Evolutionary conservation across 768 basidiomycete genomes (phyloP), one percentile per base, ranked within the genome.

Genomic region (Megacollybia marginata): DNA sequence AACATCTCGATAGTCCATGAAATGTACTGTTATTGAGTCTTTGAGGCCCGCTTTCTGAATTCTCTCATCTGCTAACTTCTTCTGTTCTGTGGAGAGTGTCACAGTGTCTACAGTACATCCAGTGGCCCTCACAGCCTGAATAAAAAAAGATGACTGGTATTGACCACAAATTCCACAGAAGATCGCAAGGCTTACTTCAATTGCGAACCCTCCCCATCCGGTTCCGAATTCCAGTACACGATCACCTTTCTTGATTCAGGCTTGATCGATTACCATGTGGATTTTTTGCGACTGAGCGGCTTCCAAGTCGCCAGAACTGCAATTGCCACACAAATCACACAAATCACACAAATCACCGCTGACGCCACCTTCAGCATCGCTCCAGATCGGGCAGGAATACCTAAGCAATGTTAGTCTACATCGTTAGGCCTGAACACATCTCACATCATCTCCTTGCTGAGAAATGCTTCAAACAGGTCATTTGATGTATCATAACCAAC

Each of bases 1-100:
- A 55, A 79, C 62, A 16, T 65, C 61, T n/a, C 79, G 62, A 59
- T 80, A 82, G 55, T 80, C 79, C 65, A 79, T 62, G 7, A 79
- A 57, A 57, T 79, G 77, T 2, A 79, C 74, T 19, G 62, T 65
- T 43, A 80, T 67, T 28, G 66, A 57, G 2, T 64, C 66, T 35
- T 62, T 51, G 8, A 65, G 48, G 8, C 73, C 73, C 13, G 72
- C 74, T 2, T 52, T 60, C 23, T 56, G 58, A 48, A 76, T 69
- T 19, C 73, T 61, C 35, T 69, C 61, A 42, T 69, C 66, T 2
- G 74, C 76, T 16, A 74, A 60, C 4, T 51, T 59, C 44, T 74
- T 72, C 57, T 80, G 79, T 54, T 76, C 70, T 7, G 64, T 57
- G 0, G 77, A 79, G 9, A 80, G 68, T 18, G 79, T 80, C 52